phyloP scores from a whole-genome alignment of 2,329 filamentous ascomycete genomes.

The Epichloe aotearoae region DNA sequence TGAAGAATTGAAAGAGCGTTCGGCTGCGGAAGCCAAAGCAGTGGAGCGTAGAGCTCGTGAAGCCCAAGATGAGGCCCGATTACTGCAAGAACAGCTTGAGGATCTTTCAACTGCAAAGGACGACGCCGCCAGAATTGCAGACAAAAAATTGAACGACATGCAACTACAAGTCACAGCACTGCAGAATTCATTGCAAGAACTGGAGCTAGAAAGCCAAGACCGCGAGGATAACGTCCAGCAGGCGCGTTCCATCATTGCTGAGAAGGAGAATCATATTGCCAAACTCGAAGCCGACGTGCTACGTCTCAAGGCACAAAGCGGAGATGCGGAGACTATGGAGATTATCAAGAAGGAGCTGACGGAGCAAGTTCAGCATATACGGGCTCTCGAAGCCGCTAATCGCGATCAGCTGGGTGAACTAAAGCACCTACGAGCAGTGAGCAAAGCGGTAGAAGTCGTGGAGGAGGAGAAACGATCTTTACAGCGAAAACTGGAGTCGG shows the following conservation, averaged over 20 bases:
- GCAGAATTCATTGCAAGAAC: conserved; percentile 38
- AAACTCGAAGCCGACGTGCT: conserved; percentile 73
- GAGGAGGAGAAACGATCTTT: conserved; percentile 88
- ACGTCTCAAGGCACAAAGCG: conserved; percentile 71
- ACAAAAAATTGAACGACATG: conserved; percentile 42
- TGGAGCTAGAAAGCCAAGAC: conserved; percentile 43
- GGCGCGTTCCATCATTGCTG: conserved; percentile 52
- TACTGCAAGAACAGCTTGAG: conserved; percentile 68
- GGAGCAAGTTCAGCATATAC: conserved; percentile 86
- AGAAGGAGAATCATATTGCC: conserved; percentile 59
- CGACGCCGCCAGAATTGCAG: conserved; percentile 51
- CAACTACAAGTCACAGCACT: conserved; percentile 36
- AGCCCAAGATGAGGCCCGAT: conserved; percentile 56
- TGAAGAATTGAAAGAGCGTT: conserved; percentile 34
- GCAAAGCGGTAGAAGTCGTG: conserved; percentile 82
- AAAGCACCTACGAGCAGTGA: conserved; percentile 64
- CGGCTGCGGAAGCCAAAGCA: conserved; percentile 45
- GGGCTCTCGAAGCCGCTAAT: conserved; percentile 66
- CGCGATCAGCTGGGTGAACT: conserved; percentile 69
- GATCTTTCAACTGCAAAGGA: conserved; percentile 52
- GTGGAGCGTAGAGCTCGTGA: conserved; percentile 58
- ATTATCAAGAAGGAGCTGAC: conserved; percentile 80
- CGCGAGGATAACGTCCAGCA: conserved; percentile 44
- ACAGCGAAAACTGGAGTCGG: conserved; percentile 61
- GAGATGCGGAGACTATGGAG: conserved; percentile 71